A percentile compares a stretch with the other conserved stretches of the same genome.
These are phyloP conservation scores for Termitomyces sp. DNA, from an alignment of 768 basidiomycete species.

Conservation along the genomic window DNA sequence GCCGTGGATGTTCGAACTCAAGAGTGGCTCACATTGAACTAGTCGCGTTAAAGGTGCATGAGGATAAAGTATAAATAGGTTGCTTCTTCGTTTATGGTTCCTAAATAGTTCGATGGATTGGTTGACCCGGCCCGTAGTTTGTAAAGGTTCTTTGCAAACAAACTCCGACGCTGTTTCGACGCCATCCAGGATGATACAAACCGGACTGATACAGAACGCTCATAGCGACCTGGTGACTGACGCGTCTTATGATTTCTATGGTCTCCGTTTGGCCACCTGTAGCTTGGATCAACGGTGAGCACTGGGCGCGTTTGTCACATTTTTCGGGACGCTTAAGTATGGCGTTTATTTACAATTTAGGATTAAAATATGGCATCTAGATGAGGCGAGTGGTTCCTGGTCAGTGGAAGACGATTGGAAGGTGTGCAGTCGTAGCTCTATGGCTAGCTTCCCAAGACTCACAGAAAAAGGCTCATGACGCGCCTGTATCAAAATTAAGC, in stretches of 20 bases:
- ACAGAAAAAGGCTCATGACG: slow-evolving; percentile 79
- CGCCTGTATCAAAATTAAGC: slow-evolving; percentile 73
- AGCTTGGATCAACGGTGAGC: slow-evolving; percentile 75
- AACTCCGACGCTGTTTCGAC: background rate
- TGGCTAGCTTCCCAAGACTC: background rate
- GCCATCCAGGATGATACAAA: slow-evolving; percentile 57
- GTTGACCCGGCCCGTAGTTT: background rate
- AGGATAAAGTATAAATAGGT: too few species aligned
- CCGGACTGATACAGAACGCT: slow-evolving; percentile 70
- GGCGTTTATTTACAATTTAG: slow-evolving; percentile 27
- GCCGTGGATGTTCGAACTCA: too few species aligned
- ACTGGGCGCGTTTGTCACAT: slow-evolving; percentile 20
- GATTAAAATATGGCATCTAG: slow-evolving; percentile 83
- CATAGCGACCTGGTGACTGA: slow-evolving; percentile 83
- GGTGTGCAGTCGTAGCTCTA: slow-evolving; percentile 35
- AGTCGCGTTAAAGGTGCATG: too few species aligned
- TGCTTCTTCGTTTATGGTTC: too few species aligned
- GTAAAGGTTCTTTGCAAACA: background rate
- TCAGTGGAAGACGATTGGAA: slow-evolving; percentile 87
- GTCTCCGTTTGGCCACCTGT: slow-evolving; percentile 73
- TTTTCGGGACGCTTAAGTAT: slow-evolving; percentile 9
- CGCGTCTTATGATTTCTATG: slow-evolving; percentile 88
- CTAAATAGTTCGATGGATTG: background rate
- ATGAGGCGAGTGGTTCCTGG: slow-evolving; percentile 73
- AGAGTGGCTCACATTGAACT: too few species aligned